Evolutionary conservation across 768 basidiomycete species (phyloP).

Genomic region (Mrakia frigida): DNA sequence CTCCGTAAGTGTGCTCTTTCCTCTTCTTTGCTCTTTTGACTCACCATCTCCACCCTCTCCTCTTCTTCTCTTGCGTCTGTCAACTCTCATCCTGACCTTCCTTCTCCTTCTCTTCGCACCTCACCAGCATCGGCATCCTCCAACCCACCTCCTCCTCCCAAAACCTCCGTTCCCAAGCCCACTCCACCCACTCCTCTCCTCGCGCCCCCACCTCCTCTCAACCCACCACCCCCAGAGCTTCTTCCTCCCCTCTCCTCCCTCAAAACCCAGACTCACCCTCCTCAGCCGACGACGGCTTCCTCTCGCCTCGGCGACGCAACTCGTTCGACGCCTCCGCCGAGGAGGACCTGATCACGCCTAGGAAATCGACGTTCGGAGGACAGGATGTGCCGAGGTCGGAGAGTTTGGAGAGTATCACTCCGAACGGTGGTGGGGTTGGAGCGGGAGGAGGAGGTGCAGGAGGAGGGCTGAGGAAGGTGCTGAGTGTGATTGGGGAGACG

Average conservation of each 20-base stretch:
- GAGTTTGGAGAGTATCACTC: neutral
- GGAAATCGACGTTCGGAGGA: neutral
- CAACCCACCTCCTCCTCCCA: neutral
- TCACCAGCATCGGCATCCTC: neutral
- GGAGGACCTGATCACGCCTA: neutral
- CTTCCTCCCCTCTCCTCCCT: neutral
- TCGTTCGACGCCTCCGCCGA: neutral
- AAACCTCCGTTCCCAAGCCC: neutral
- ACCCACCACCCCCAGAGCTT: neutral
- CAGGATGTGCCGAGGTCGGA: neutral
- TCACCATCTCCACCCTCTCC: neutral
- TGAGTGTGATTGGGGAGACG: conserved; percentile 15
- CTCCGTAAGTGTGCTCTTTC: conserved; percentile 49
- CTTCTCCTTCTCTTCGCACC: neutral
- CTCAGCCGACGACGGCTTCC: conserved; percentile 1
- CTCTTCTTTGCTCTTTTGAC: no score
- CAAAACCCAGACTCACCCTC: neutral
- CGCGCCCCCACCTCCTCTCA: neutral
- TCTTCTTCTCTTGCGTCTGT: no score
- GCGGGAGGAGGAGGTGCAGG: neutral
- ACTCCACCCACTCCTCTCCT: neutral
- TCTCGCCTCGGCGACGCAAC: neutral
- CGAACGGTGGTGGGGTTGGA: no score
- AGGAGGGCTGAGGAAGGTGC: conserved; percentile 3
- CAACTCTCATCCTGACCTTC: neutral